phyloP scores from a whole-genome alignment of 192 early-diverging fungal species.

The Coemansia sp. region DNA sequence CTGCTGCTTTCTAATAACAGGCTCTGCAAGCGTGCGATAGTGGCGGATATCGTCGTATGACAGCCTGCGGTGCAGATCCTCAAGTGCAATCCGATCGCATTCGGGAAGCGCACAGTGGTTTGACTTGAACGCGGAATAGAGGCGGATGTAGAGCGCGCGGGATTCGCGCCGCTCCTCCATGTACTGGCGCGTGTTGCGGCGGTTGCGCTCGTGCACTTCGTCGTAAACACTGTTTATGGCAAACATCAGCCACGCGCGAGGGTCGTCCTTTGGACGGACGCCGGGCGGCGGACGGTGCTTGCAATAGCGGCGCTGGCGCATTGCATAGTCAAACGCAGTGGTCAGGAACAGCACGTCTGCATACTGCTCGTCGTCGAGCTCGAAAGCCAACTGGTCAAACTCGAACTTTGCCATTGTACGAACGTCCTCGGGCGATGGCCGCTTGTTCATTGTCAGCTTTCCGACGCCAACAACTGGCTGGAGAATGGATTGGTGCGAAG shows the following conservation, averaged over 20 bases:
- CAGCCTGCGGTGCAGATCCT: conserved; percentile 70
- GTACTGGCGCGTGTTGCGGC: conserved; percentile 82
- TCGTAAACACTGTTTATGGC: conserved; percentile 73
- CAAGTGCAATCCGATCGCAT: conserved; percentile 56
- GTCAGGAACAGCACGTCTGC: conserved; percentile 74
- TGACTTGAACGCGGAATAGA: conserved; percentile 63
- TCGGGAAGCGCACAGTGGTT: conserved; percentile 46
- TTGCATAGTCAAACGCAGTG: conserved; percentile 77
- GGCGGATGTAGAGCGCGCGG: conserved; percentile 71
- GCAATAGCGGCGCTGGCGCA: conserved; percentile 80
- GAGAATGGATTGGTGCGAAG: conserved; percentile 74
- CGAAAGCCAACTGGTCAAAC: conserved; percentile 92
- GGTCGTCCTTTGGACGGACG: conserved; percentile 79
- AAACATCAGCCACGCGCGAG: conserved; percentile 79
- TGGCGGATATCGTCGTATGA: conserved; percentile 88
- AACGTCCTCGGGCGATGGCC: conserved; percentile 53
- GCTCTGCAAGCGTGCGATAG: conserved; percentile 76
- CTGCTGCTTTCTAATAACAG: conserved; percentile 70
- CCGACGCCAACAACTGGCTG: conserved; percentile 91
- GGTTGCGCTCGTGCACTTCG: conserved; percentile 85
- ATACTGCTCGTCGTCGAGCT: conserved; percentile 89
- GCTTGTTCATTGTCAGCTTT: conserved; percentile 74
- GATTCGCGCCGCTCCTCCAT: conserved; percentile 80
- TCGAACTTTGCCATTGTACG: conserved; percentile 67
- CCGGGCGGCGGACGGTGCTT: conserved; percentile 80